Conservation (phyloP, 2,329 filamentous ascomycete species). For the Exophiala sideris region DNA sequence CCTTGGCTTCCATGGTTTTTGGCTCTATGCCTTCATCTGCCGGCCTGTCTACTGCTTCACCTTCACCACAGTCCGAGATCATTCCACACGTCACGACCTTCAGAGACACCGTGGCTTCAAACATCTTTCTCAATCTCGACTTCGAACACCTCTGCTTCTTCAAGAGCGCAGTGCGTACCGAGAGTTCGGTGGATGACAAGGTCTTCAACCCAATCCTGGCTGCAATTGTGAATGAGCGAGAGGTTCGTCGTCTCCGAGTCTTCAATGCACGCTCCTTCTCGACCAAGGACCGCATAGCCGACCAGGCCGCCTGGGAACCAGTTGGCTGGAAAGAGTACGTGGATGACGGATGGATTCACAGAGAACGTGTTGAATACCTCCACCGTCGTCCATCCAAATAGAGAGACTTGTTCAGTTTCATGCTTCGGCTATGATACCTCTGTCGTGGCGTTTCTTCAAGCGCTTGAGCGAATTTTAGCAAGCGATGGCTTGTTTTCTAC, state of each 20-base stretch:
- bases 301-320: constrained; percentile 24
- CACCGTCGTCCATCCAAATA: constrained; percentile 9
- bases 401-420: neutral
- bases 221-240: constrained; percentile 23
- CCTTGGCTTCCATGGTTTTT: constrained; percentile 28
- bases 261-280: constrained; percentile 12
- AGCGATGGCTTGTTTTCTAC: too few relatives aligned
- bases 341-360: constrained; percentile 10
- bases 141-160: constrained; percentile 24
- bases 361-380: constrained; percentile 27
- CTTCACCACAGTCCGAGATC: constrained; percentile 13
- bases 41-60: constrained; percentile 12
- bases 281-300: constrained; percentile 22
- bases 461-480: too few relatives aligned
- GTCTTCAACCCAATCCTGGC: constrained; percentile 16
- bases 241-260: constrained; percentile 21
- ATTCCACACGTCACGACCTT: constrained; percentile 2
- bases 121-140: constrained; percentile 28
- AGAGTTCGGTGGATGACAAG: neutral
- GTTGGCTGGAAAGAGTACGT: constrained; percentile 25
- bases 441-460: neutral
- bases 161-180: constrained; percentile 13
- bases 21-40: constrained; percentile 27
- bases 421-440: neutral
- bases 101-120: constrained; percentile 19